Base-by-base conservation (phyloP, 345 rosid genomes). In the Raphanus sativus region DNA sequence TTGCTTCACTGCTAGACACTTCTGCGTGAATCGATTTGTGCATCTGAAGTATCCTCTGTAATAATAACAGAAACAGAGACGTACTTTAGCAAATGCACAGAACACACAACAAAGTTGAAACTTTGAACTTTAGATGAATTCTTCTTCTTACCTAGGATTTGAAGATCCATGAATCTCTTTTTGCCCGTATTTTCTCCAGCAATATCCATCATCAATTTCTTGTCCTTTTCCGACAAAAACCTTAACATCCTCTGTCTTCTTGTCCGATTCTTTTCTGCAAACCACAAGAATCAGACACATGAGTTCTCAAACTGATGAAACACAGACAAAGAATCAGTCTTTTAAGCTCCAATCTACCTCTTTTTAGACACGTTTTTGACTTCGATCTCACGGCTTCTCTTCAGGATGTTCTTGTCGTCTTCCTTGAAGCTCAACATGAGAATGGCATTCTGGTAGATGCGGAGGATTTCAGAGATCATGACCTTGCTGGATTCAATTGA, bases 151-250 rank as follows among this genome's bases (percentile, higher is more conserved):
- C 98, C 97, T 90, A 2, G 98, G 98, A 77, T 68, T 81, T 4
- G 55, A 86, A 48, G 94, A 82, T 74, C 97, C 98, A 65, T 86
- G 93, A 65, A 94, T 94, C 67, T 82, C 89, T 62, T 94, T 94
- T 65, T 94, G 98, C 11, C 98, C 98, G 61, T 94, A 94, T 67
- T 94, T 94, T 79, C 98, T 87, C 98, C 98, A 94, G 86, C 82
- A 77, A 65, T 77, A 77, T 3, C 97, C 98, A 83, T 92, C 97
- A 40, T 85, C 91, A 0, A 64, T 61, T 2, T 89, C 92, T 9
- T 70, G 74, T 4, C 84, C 87, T 9, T 79, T 21, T 62, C 75
- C 88, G 0, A 84, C 71, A 65, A 75, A 60, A 30, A 85, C 85
- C 75, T 25, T 81, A 67, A 89, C 82, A 75, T 85, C 84, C 38